Evolutionary conservation across 495 filamentous ascomycete genomes (phyloP).

Genomic region (Tuber magnatum): DNA sequence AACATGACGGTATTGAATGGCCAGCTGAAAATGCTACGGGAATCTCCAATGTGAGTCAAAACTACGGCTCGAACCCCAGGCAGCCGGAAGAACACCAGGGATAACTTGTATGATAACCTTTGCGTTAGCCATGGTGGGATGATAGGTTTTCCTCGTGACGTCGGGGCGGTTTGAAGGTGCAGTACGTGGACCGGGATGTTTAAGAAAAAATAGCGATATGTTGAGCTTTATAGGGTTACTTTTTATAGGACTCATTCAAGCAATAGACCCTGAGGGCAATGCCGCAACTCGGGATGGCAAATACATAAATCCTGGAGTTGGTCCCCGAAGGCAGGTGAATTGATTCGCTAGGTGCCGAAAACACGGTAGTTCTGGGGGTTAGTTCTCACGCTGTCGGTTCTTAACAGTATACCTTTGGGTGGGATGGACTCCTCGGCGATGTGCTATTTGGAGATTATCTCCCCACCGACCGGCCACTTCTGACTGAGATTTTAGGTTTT

Average conservation of each 20-base stretch:
- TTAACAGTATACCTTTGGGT: neutral
- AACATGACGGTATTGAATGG: neutral
- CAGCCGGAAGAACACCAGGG: neutral
- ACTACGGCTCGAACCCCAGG: neutral
- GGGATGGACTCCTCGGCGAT: neutral
- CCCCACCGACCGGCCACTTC: neutral
- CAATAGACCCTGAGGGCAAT: neutral
- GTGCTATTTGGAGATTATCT: neutral
- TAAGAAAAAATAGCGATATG: neutral
- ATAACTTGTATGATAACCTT: neutral
- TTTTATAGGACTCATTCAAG: neutral
- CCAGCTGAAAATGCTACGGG: neutral
- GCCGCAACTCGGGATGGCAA: neutral
- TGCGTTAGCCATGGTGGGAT: neutral
- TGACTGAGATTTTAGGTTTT: neutral
- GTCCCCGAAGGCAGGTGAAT: neutral
- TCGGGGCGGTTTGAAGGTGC: neutral
- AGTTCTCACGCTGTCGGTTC: neutral
- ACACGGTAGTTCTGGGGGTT: neutral
- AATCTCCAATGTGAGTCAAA: neutral
- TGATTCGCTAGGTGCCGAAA: neutral
- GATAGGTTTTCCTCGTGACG: neutral
- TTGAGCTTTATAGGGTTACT: neutral
- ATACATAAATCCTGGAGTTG: neutral
- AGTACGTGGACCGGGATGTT: neutral